Percentiles rank a stretch among this genome's conserved stretches.
Evolutionary conservation across 805 yeast species (phyloP).

Genomic region (Yarrowia porcina): DNA sequence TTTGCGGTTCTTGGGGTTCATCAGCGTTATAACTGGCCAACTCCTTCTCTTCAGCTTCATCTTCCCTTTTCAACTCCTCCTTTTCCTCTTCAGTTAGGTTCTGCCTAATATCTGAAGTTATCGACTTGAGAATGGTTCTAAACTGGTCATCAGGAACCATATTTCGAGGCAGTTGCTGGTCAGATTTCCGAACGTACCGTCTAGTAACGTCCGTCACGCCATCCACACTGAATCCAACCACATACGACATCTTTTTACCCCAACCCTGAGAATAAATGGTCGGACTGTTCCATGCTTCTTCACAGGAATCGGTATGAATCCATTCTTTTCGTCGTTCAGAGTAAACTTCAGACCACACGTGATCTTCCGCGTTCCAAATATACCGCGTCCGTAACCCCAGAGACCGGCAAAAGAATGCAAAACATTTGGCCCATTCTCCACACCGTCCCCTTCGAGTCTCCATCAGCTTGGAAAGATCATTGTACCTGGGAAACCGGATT

Average conservation of each 20-base stretch:
- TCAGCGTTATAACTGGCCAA: constrained; percentile 31
- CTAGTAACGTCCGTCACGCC: constrained; percentile 68
- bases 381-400: constrained; percentile 65
- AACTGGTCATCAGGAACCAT: constrained; percentile 45
- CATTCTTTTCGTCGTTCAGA: constrained; percentile 60
- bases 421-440: constrained; percentile 89
- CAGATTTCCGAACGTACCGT: constrained; percentile 54
- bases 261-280: constrained; percentile 73
- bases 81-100: constrained; percentile 40
- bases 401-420: constrained; percentile 64
- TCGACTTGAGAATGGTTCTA: constrained; percentile 37
- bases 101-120: constrained; percentile 42
- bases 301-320: constrained; percentile 90
- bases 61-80: constrained; percentile 41
- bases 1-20: constrained; percentile 28
- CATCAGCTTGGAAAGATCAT: constrained; percentile 60
- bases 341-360: constrained; percentile 93
- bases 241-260: constrained; percentile 93
- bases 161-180: constrained; percentile 48
- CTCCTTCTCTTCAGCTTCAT: constrained; percentile 34
- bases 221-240: constrained; percentile 58
- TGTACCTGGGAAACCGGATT: constrained; percentile 73
- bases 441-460: constrained; percentile 73
- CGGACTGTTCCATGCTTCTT: constrained; percentile 80
- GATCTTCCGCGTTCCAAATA: constrained; percentile 88